phyloP scores from a whole-genome alignment of 192 early-diverging fungal species.

The Backusella morwellensis region DNA sequence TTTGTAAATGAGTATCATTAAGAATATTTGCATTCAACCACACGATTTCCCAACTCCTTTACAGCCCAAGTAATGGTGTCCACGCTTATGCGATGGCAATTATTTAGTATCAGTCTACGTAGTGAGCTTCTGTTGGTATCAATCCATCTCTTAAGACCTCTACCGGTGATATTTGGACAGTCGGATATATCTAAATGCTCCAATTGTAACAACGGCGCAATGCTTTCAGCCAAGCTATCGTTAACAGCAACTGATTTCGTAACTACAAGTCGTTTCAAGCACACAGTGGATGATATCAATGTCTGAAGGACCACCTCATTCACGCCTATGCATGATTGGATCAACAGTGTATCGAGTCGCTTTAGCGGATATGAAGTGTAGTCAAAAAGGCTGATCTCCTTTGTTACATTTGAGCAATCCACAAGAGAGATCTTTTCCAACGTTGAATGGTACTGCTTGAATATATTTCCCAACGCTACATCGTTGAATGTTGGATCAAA shows the following conservation, averaged over 20 bases:
- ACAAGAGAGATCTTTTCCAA: background rate
- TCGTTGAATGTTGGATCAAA: background rate
- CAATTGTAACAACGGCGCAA: background rate
- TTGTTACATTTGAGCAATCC: background rate
- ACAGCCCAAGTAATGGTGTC: background rate
- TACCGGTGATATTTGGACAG: slow-evolving; percentile 9
- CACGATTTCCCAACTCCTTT: background rate
- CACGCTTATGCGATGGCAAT: background rate
- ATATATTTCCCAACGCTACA: background rate
- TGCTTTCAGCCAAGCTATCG: background rate
- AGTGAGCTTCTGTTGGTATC: background rate
- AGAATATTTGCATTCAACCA: background rate
- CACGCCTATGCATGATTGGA: background rate
- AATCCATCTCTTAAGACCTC: background rate
- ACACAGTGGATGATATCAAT: background rate
- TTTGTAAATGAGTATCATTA: background rate
- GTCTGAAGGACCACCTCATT: background rate
- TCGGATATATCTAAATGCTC: slow-evolving; percentile 3
- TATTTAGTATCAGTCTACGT: background rate
- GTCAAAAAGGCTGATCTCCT: background rate
- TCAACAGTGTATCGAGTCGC: background rate
- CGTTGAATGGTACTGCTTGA: background rate
- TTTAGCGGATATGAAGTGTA: background rate
- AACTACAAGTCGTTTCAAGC: background rate
- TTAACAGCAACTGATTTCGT: background rate